Base-by-base conservation (phyloP, 2,329 filamentous ascomycete species). In the Calonectria montana region DNA sequence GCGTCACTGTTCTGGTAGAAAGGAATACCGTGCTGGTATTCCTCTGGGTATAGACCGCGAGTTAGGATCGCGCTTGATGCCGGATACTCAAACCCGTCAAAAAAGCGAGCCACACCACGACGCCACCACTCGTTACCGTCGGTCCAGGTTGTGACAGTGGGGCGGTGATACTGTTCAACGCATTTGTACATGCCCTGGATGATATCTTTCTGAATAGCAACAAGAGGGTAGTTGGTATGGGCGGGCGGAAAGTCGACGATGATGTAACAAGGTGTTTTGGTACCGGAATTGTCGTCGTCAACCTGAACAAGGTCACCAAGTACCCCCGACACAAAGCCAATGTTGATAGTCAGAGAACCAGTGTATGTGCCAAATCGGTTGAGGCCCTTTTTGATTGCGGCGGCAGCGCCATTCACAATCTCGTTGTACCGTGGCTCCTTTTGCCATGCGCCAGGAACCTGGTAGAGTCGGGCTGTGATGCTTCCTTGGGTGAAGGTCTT, bases 131-230 rank as follows among this genome's bases (percentile, higher is more conserved):
- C 43, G 21, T 47, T 73, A 4, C 43, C 43, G 10, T 23, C 43
- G 43, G 43, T 47, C 43, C 43, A 47, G 16, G 43, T 23, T 9
- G 43, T 23, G 16, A 45, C 41, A n/a, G 41, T 45, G 41, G 41
- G 41, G 10, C 41, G 41, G 10, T 47, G 43, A 13, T 9, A 47
- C 3, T 47, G 71, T 62, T 73, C 71, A 4, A 73, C 67, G 18
- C 67, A 73, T 31, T 64, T 67, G 57, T 70, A 73, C 71, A 73
- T 73, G 47, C 57, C 67, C 21, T 61, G 43, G 41, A 73, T 64
- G 55, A 73, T 55, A 27, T 73, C 67, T 18, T 73, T 73, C 31
- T 73, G 67, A 21, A 70, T 59, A 15, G 68, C 71, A 1, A 65
- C 29, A 8, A 73, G 64, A 6, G 68, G 68, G 21, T 73, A 71